Conservation (phyloP, 495 filamentous ascomycete genomes). For the Penicillium maclennaniae region DNA sequence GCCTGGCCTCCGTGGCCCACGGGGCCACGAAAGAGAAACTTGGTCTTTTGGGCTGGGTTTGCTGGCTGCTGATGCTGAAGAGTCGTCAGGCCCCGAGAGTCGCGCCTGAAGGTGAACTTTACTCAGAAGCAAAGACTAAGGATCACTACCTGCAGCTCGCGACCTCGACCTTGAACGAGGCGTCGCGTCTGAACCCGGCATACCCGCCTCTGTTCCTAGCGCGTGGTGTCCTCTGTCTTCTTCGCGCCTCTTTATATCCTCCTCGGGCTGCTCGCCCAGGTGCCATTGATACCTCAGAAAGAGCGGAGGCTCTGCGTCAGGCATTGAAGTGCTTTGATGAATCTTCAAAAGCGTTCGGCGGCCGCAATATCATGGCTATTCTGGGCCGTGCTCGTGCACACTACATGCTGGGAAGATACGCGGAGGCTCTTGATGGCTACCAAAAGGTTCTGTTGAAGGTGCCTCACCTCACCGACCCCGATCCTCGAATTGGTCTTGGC, state of each 20-base stretch:
- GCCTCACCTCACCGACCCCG: constrained; percentile 87
- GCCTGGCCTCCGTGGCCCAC: constrained; percentile 66
- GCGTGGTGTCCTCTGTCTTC: constrained; percentile 82
- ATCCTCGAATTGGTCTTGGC: constrained; percentile 91
- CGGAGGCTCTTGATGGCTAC: constrained; percentile 77
- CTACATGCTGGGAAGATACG: constrained; percentile 77
- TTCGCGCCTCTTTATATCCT: constrained; percentile 79
- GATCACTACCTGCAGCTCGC: constrained; percentile 90
- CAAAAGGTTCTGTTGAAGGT: constrained; percentile 80
- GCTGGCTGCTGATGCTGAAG: constrained; percentile 91
- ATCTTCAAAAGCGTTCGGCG: constrained; percentile 74
- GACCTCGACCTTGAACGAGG: constrained; percentile 87
- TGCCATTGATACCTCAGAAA: constrained; percentile 65
- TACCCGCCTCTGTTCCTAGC: constrained; percentile 86
- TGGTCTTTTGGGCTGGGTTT: constrained; percentile 74
- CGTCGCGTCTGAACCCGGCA: constrained; percentile 85
- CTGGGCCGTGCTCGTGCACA: constrained; percentile 81
- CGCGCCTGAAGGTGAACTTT: constrained; percentile 55
- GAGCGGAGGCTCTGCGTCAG: constrained; percentile 72
- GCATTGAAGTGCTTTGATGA: constrained; percentile 92
- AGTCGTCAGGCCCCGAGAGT: constrained; percentile 85
- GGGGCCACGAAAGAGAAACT: constrained; percentile 79
- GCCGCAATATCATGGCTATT: constrained; percentile 84
- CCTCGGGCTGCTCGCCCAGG: constrained; percentile 60
- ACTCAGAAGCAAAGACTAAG: constrained; percentile 78